Conservation (phyloP, 129 eudicot genomes). For the Artemisia annua region DNA sequence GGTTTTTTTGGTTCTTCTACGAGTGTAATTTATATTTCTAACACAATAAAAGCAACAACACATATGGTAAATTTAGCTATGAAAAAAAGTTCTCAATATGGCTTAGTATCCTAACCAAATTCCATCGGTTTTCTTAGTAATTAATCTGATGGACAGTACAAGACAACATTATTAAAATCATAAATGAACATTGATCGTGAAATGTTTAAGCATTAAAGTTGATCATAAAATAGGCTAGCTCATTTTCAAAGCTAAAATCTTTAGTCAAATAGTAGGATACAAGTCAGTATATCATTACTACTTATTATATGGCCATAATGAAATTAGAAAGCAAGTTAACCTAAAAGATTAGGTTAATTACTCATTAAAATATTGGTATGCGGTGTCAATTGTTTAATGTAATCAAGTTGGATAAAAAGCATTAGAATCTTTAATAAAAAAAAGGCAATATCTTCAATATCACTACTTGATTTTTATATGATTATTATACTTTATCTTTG, state of each 20-base stretch:
- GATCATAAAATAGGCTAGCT: neutral
- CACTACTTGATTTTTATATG: constrained; percentile 22
- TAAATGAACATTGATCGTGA: neutral
- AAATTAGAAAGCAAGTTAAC: neutral
- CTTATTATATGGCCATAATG: neutral
- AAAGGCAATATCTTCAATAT: constrained; percentile 26
- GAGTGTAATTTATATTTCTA: too few relatives aligned
- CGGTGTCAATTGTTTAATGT: constrained; percentile 18
- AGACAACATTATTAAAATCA: neutral
- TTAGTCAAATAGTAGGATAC: neutral
- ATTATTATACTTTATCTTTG: constrained; percentile 3
- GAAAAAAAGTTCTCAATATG: too few relatives aligned
- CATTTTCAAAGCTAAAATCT: neutral
- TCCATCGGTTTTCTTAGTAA: neutral
- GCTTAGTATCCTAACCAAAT: too few relatives aligned
- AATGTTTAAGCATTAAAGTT: neutral
- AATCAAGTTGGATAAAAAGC: constrained; percentile 23
- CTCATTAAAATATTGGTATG: constrained; percentile 23
- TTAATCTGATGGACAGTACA: too few relatives aligned
- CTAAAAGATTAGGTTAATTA: constrained; percentile 28
- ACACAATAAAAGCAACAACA: too few relatives aligned
- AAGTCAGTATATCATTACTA: neutral
- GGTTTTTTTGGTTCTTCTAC: too few relatives aligned
- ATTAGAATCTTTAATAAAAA: constrained; percentile 18
- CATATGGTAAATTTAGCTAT: too few relatives aligned